phyloP scores from a whole-genome alignment of 1,139 yeast genomes.

The Geotrichum carabidarum region DNA sequence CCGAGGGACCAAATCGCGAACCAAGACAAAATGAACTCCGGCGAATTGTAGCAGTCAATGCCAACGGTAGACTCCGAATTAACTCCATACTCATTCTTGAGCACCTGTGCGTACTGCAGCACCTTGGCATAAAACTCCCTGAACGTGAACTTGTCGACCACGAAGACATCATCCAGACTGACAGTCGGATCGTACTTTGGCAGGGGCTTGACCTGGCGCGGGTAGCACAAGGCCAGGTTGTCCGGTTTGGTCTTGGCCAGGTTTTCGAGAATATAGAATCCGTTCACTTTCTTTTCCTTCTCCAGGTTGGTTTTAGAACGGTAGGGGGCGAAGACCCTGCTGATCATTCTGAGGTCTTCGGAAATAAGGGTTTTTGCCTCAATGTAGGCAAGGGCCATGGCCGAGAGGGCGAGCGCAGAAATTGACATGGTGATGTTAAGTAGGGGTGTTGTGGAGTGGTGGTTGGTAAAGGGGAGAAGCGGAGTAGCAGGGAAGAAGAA shows the following conservation, averaged over 20 bases:
- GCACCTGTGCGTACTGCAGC: constrained; percentile 58
- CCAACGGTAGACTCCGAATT: constrained; percentile 68
- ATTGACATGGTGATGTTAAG: background rate
- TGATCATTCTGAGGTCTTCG: constrained; percentile 33
- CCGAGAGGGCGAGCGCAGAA: constrained; percentile 24
- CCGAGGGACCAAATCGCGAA: constrained; percentile 88
- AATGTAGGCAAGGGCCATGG: constrained; percentile 32
- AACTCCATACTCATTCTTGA: constrained; percentile 60
- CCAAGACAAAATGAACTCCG: constrained; percentile 75
- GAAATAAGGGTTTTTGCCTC: constrained; percentile 33
- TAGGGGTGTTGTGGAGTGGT: background rate
- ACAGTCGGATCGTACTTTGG: constrained; percentile 19
- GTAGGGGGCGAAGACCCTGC: constrained; percentile 28
- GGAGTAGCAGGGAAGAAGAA: background rate
- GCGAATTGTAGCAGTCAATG: constrained; percentile 74
- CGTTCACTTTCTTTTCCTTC: constrained; percentile 43
- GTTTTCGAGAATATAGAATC: constrained; percentile 61
- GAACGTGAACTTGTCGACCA: constrained; percentile 62
- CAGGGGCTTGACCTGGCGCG: constrained; percentile 44
- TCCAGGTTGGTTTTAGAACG: constrained; percentile 17
- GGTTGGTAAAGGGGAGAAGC: background rate
- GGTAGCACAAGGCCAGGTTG: constrained; percentile 55
- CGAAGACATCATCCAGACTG: constrained; percentile 49
- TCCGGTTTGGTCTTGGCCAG: constrained; percentile 50
- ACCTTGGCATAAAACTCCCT: constrained; percentile 60